Base-by-base conservation (phyloP, 352 stramenopile genomes). In the Phytopythium kandeliae region DNA sequence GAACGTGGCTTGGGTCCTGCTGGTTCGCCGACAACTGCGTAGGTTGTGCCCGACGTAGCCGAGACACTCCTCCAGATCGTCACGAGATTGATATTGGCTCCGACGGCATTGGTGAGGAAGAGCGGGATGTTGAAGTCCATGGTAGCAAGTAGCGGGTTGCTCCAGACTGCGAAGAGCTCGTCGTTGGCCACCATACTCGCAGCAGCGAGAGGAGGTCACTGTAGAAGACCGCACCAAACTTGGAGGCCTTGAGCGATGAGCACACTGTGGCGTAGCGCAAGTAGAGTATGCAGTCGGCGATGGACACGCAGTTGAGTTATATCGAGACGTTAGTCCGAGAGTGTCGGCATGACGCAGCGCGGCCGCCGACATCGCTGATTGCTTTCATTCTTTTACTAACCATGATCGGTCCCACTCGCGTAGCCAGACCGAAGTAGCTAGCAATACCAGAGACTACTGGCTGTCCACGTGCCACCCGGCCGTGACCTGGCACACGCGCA, bases 191-290 rank as follows among this genome's bases (percentile, higher is more conserved):
- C 46, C 37, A 96, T 88, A 98, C 61, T 44, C 92, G 62, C 24
- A 86, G 74, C 34, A 97, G 63, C 57, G 94, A 97, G n/a, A 99
- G 89, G 19, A 99, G 63, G 75, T 99, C 99, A 82, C 99, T 99
- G 87, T 99, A 99, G 72, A 98, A 99, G 31, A 98, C 97, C 96
- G 99, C 99, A 45, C 95, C 97, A 59, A 99, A 99, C 65, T 97
- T 98, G 58, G 95, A 97, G 62, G 91, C 85, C 73, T 92, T 92
- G 58, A 99, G 77, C 61, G 97, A 97, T 24, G 98, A 97, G 51
- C 86, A 89, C 55, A 92, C 90, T 38, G 96, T 99, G 15, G 96
- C 96, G 67, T 94, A 97, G 65, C 97, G 97, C 93, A 99, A 98
- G 78, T 99, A 99, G 19, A 99, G 77, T 49, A 99, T 95, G 66